Conservation (phyloP, 192 early-diverging fungal species). For the Entomortierella lignicola region DNA sequence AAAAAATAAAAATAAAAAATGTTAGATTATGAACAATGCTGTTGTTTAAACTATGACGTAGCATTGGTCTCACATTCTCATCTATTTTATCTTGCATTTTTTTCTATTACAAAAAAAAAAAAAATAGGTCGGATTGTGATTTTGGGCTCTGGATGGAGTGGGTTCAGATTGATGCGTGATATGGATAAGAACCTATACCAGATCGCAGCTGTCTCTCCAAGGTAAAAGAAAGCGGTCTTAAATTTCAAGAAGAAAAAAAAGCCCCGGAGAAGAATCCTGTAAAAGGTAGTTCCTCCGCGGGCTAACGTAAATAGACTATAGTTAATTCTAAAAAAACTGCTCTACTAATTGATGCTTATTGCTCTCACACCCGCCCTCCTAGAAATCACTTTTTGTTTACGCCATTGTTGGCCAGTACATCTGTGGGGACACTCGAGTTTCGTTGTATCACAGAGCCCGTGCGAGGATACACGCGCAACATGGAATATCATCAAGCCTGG, state of each 20-base stretch:
- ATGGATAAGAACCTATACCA: conserved; percentile 76
- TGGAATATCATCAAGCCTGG: conserved; percentile 76
- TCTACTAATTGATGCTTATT: no score
- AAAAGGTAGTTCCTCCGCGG: background rate
- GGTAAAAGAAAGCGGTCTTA: conserved; percentile 50
- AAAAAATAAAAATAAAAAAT: no score
- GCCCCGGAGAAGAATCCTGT: no score
- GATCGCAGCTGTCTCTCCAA: conserved; percentile 81
- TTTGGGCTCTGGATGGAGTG: conserved; percentile 73
- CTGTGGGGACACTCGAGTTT: conserved; percentile 90
- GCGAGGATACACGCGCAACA: conserved; percentile 63
- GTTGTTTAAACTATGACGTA: background rate
- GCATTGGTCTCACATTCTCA: conserved; percentile 52
- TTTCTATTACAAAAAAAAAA: conserved; percentile 5
- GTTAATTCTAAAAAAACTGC: background rate
- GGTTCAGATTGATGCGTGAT: conserved; percentile 78
- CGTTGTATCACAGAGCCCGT: conserved; percentile 89
- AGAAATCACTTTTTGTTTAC: conserved; percentile 90
- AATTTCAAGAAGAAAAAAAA: no score
- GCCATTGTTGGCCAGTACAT: conserved; percentile 85
- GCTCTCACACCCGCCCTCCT: no score
- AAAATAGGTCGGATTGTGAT: conserved; percentile 32
- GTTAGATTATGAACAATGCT: no score
- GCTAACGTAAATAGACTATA: no score
- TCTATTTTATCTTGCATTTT: no score